Percentiles rank a stretch among this genome's conserved stretches.
These are phyloP conservation scores for Populus deltoides DNA, from an alignment of 345 rosid genomes.

Conservation along the genomic window DNA sequence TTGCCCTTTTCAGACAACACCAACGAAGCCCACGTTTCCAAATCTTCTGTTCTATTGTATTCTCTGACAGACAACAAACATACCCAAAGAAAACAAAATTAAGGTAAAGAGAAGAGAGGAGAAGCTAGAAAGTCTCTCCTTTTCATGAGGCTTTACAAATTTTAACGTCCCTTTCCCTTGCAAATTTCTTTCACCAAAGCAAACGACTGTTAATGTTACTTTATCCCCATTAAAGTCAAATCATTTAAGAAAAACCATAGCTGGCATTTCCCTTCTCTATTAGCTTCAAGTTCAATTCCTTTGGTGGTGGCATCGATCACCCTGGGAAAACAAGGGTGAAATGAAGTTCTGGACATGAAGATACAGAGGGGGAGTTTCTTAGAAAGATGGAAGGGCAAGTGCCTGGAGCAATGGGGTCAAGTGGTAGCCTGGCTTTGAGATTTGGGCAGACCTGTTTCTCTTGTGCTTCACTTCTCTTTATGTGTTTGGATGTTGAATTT, in stretches of 20 bases:
- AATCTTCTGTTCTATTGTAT: too few species aligned
- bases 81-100: too few species aligned
- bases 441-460: constrained; percentile 55
- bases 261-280: too few species aligned
- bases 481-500: constrained; percentile 55
- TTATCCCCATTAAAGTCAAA: too few species aligned
- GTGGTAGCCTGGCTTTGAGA: constrained; percentile 55
- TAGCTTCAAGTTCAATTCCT: too few species aligned
- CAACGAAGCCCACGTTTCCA: too few species aligned
- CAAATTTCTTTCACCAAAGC: neutral
- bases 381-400: constrained; percentile 28
- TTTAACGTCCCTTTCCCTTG: neutral
- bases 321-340: too few species aligned
- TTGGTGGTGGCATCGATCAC: too few species aligned
- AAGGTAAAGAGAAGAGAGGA: neutral
- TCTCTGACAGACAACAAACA: too few species aligned
- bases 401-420: constrained; percentile 54
- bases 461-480: constrained; percentile 51
- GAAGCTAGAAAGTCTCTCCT: neutral
- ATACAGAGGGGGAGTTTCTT: neutral
- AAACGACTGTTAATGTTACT: too few species aligned
- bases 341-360: constrained; percentile 22
- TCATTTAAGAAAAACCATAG: too few species aligned
- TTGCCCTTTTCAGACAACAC: too few species aligned
- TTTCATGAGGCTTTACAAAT: neutral